These are phyloP conservation scores for Cucurbita argyrosperma DNA, from an alignment of 306 rosid genomes.

Conservation along the genomic window DNA sequence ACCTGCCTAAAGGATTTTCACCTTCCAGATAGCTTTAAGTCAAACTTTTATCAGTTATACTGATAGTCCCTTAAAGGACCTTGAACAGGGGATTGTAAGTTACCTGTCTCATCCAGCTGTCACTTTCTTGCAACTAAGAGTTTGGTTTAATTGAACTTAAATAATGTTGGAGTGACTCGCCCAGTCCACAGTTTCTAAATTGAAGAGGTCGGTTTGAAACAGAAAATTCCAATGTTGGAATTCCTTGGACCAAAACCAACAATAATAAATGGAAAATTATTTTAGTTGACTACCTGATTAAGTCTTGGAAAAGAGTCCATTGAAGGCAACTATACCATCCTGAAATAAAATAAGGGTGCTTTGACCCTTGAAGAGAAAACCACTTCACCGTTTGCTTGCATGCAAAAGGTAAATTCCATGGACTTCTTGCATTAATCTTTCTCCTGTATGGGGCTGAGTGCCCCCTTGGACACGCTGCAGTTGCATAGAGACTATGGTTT, in stretches of 20 bases:
- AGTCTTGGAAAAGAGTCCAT: not conserved
- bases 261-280: not conserved
- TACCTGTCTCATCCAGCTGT: too few species aligned
- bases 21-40: too few species aligned
- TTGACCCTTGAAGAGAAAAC: not conserved
- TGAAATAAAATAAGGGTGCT: not conserved
- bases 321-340: not conserved
- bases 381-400: not conserved
- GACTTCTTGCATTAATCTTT: not conserved
- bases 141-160: too few species aligned
- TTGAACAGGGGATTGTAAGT: too few species aligned
- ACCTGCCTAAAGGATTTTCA: too few species aligned
- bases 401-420: not conserved
- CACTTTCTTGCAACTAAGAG: too few species aligned
- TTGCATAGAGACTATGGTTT: not conserved
- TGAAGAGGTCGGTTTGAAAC: too few species aligned
- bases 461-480: not conserved
- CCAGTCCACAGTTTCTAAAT: too few species aligned
- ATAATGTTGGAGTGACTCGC: too few species aligned
- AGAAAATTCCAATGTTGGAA: too few species aligned
- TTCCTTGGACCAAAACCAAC: not conserved
- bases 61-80: too few species aligned
- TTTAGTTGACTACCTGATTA: not conserved
- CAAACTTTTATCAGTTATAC: too few species aligned
- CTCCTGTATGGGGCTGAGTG: not conserved